These are phyloP conservation scores for Neonectria punicea DNA, from an alignment of 2,329 filamentous ascomycete genomes.

Conservation along the genomic window DNA sequence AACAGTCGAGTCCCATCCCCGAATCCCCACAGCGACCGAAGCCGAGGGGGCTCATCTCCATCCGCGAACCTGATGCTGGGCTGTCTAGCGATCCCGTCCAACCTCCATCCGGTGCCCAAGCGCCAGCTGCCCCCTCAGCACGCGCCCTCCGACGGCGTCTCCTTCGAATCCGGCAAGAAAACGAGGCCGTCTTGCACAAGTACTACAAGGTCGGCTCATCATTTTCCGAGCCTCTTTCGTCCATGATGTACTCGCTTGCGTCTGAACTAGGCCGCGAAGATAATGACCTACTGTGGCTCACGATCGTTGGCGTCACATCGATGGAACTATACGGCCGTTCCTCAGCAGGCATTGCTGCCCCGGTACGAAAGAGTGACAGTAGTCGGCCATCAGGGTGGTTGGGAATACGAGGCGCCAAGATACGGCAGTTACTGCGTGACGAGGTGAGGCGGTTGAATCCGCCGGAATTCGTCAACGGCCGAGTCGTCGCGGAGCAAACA, in stretches of 20 bases:
- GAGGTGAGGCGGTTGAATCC: slow-evolving; percentile 95
- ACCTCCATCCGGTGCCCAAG: slow-evolving; percentile 68
- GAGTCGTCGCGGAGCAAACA: slow-evolving; percentile 71
- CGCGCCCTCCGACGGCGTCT: slow-evolving; percentile 78
- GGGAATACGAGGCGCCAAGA: slow-evolving; percentile 82
- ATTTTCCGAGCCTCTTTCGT: slow-evolving; percentile 94
- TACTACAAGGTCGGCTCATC: slow-evolving; percentile 92
- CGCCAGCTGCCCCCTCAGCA: slow-evolving; percentile 73
- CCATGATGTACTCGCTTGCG: slow-evolving; percentile 92
- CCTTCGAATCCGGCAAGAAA: slow-evolving; percentile 77
- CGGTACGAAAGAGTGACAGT: slow-evolving; percentile 64
- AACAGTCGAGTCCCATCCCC: slow-evolving; percentile 72
- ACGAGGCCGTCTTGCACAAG: slow-evolving; percentile 78
- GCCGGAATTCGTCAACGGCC: slow-evolving; percentile 71
- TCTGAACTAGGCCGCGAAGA: slow-evolving; percentile 96
- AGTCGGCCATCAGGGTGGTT: slow-evolving; percentile 77
- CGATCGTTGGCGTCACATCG: slow-evolving; percentile 94
- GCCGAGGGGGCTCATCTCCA: slow-evolving; percentile 68
- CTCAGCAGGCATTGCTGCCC: slow-evolving; percentile 78
- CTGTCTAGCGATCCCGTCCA: slow-evolving; percentile 62
- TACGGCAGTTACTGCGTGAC: slow-evolving; percentile 87
- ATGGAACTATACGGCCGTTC: slow-evolving; percentile 91
- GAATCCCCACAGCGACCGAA: slow-evolving; percentile 70
- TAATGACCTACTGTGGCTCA: slow-evolving; percentile 94
- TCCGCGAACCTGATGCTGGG: slow-evolving; percentile 59